Evolutionary conservation across 352 stramenopile genomes (phyloP).

Genomic region (Globisporangium alternatum): DNA sequence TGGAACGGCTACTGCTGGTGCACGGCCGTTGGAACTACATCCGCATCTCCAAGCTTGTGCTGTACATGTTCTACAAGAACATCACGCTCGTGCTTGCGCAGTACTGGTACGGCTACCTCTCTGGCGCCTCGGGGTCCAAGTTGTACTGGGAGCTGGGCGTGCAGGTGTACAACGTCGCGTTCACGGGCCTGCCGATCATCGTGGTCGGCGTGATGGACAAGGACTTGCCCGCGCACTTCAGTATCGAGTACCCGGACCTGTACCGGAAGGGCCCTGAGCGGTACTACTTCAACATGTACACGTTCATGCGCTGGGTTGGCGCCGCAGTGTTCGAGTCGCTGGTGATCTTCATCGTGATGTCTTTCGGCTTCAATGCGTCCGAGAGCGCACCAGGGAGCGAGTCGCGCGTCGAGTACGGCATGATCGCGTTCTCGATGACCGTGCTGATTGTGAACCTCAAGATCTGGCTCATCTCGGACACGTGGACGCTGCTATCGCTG

Average conservation of each 20-base stretch:
- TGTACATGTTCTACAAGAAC: conserved; percentile 96
- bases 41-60: conserved; percentile 87
- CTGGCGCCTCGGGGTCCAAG: conserved; percentile 89
- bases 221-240: conserved; percentile 74
- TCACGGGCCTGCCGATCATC: conserved; percentile 91
- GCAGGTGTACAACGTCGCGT: conserved; percentile 94
- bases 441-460: conserved; percentile 95
- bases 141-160: conserved; percentile 84
- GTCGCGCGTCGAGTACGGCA: conserved; percentile 79
- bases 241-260: conserved; percentile 70
- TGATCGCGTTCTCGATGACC: conserved; percentile 89
- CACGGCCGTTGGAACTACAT: conserved; percentile 92
- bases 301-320: conserved; percentile 74
- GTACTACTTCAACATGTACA: conserved; percentile 78
- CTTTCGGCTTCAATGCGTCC: conserved; percentile 71
- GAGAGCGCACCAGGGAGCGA: conserved; percentile 55
- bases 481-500: conserved; percentile 65
- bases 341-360: conserved; percentile 80
- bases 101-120: conserved; percentile 92
- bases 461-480: conserved; percentile 81
- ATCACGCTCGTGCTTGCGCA: conserved; percentile 87
- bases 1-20: conserved; percentile 88
- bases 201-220: conserved; percentile 83
- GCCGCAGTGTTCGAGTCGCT: conserved; percentile 76
- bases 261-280: conserved; percentile 69